These are phyloP conservation scores for Liriodendron chinense DNA, from an alignment of 164 flowering plant species.

Conservation along the genomic window DNA sequence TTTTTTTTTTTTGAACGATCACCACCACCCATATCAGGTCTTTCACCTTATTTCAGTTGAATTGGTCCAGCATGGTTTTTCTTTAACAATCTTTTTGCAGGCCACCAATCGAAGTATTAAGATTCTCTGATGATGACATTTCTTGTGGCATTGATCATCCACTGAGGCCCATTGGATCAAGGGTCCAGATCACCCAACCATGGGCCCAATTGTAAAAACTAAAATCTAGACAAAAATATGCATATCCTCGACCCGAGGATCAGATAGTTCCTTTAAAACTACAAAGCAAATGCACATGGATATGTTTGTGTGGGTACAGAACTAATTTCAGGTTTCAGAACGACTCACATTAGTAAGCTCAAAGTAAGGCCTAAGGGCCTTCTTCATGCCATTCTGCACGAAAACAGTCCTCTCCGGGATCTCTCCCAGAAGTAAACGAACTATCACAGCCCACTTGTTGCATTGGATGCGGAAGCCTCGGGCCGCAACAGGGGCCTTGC, in stretches of 20 bases:
- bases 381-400: slow-evolving; percentile 95
- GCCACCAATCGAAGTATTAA: too few relatives aligned
- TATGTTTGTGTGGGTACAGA: background rate
- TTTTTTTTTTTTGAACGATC: too few relatives aligned
- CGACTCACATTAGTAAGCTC: slow-evolving; percentile 92
- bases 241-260: background rate
- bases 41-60: too few relatives aligned
- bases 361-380: slow-evolving; percentile 90
- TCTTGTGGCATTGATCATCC: too few relatives aligned
- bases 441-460: slow-evolving; percentile 38
- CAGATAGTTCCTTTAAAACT: background rate
- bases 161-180: too few relatives aligned
- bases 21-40: too few relatives aligned
- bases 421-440: slow-evolving; percentile 83
- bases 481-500: slow-evolving; percentile 70
- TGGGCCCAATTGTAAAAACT: too few relatives aligned
- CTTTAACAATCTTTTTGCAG: too few relatives aligned
- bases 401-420: slow-evolving; percentile 96
- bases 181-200: too few relatives aligned
- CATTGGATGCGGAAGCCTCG: slow-evolving; percentile 63
- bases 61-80: too few relatives aligned
- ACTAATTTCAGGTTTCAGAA: background rate
- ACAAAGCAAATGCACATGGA: background rate
- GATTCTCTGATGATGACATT: too few relatives aligned
- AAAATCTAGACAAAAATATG: too few relatives aligned